Evolutionary conservation across 2,329 filamentous ascomycete species (phyloP), one percentile per base, ranked within the genome.

Genomic region (Phymatotrichopsis omnivora): DNA sequence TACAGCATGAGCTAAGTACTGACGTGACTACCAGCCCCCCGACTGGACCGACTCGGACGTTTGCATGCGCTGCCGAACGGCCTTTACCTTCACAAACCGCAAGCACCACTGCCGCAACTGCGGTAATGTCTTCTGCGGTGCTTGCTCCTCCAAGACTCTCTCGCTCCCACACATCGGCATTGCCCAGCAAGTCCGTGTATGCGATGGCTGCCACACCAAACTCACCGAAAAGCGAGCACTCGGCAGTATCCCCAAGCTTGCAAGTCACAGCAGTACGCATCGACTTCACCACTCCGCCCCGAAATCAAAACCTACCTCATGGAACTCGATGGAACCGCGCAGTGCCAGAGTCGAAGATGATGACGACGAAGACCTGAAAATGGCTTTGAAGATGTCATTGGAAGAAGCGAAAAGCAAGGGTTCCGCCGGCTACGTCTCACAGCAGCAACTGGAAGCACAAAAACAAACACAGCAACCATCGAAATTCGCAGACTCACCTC

Each of bases 31-130:
- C 43, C 58, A 93, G 80, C 91, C 91, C 7, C 91, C 91, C 0
- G 91, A 98, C 66, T 98, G 91, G 91, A 79, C 80, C 39, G 91
- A 98, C 65, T 95, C 89, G 8, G 91, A 98, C 60, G 89, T 98
- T 24, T 98, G 91, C 64, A 95, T 98, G 86, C 82, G 91, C 61
- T 98, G 91, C 64, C 79, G 91, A 57, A 95, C 89, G 10, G 68
- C 85, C 14, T 98, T 98, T 60, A 95, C 85, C 36, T 95, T 98
- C 61, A 98, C 89, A 45, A 98, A 98, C 64, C 80, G 91, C 60
- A 98, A 96, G 63, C 91, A 98, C 62, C 91, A 98, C 64, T 98
- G 91, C 61, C 80, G 91, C 55, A 98, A 98, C 64, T 98, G 91
- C 60, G 91, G 91, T 40, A 94, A 91, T 64, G 91, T 93, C 59